phyloP scores from a whole-genome alignment of 2,329 filamentous ascomycete species.

The Exophiala sideris region DNA sequence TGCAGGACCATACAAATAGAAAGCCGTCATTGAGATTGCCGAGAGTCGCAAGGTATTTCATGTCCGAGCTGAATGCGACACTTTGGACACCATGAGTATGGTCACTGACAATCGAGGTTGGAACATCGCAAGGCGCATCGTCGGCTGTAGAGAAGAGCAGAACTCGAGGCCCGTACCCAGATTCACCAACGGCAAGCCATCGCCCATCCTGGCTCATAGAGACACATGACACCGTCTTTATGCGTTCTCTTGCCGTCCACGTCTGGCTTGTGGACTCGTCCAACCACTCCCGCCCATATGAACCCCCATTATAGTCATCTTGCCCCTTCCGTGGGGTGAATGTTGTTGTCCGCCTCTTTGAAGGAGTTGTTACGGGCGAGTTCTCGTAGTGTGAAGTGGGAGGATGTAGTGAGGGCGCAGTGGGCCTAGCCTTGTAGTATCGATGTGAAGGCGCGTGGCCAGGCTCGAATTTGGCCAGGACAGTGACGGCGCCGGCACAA shows the following conservation, averaged over 20 bases:
- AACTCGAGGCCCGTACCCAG: constrained; percentile 87
- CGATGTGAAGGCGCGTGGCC: constrained; percentile 66
- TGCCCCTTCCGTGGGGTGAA: constrained; percentile 52
- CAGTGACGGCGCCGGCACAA: constrained; percentile 88
- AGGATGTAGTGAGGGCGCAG: constrained; percentile 63
- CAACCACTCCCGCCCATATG: constrained; percentile 49
- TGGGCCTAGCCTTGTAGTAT: constrained; percentile 84
- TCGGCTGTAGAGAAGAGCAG: constrained; percentile 78
- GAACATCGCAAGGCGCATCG: constrained; percentile 74
- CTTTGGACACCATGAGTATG: constrained; percentile 86
- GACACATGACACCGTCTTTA: constrained; percentile 90
- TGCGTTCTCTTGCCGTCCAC: constrained; percentile 84
- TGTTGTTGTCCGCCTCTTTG: constrained; percentile 55
- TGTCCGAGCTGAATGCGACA: constrained; percentile 85
- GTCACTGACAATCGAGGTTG: constrained; percentile 80
- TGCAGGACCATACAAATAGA: constrained; percentile 84
- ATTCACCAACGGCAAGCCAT: constrained; percentile 90
- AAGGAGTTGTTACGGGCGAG: constrained; percentile 55
- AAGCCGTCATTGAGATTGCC: constrained; percentile 91
- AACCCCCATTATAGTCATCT: constrained; percentile 37
- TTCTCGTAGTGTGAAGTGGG: constrained; percentile 52
- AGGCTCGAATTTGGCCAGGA: constrained; percentile 75
- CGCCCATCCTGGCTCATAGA: constrained; percentile 82
- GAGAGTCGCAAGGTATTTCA: constrained; percentile 80
- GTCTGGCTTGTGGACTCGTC: constrained; percentile 66